Evolutionary conservation across 2,329 filamentous ascomycete species (phyloP).

Genomic region (Diaporthe citrichinensis): DNA sequence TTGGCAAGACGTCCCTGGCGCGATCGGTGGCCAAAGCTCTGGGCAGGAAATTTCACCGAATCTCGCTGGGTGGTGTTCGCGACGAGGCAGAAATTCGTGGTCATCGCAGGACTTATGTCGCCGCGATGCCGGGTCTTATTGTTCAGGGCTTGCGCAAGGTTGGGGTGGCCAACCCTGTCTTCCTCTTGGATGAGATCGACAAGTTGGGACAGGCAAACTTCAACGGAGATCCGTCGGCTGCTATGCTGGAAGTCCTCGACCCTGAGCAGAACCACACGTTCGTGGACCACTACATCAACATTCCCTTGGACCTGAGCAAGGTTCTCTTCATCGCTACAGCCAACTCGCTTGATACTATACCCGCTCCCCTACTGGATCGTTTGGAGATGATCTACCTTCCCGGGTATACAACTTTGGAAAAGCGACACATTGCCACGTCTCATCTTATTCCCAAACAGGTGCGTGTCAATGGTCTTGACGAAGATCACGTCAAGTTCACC

Average conservation of each 20-base stretch:
- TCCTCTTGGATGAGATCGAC: conserved; percentile 97
- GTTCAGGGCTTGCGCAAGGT: conserved; percentile 96
- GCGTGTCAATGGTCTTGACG: conserved; percentile 85
- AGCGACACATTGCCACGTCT: conserved; percentile 91
- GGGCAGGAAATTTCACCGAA: conserved; percentile 95
- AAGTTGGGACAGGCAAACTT: conserved; percentile 93
- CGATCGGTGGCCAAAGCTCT: conserved; percentile 93
- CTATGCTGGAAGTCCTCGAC: conserved; percentile 97
- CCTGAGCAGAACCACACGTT: conserved; percentile 97
- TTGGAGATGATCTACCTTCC: conserved; percentile 97
- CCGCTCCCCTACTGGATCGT: conserved; percentile 91
- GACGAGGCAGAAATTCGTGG: conserved; percentile 98
- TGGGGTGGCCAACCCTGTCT: conserved; percentile 93
- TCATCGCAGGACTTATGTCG: conserved; percentile 95
- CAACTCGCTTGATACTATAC: conserved; percentile 94
- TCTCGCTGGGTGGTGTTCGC: conserved; percentile 93
- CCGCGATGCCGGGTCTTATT: conserved; percentile 97
- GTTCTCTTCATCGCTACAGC: conserved; percentile 98
- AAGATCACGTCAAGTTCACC: conserved; percentile 81
- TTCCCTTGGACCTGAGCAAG: conserved; percentile 95
- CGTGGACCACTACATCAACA: conserved; percentile 95
- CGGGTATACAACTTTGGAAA: conserved; percentile 97
- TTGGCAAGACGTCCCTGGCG: conserved; percentile 95
- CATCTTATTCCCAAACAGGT: conserved; percentile 98
- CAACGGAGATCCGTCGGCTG: conserved; percentile 95